phyloP scores from a whole-genome alignment of 257 asterid genomes.

The Primulina eburnea region DNA sequence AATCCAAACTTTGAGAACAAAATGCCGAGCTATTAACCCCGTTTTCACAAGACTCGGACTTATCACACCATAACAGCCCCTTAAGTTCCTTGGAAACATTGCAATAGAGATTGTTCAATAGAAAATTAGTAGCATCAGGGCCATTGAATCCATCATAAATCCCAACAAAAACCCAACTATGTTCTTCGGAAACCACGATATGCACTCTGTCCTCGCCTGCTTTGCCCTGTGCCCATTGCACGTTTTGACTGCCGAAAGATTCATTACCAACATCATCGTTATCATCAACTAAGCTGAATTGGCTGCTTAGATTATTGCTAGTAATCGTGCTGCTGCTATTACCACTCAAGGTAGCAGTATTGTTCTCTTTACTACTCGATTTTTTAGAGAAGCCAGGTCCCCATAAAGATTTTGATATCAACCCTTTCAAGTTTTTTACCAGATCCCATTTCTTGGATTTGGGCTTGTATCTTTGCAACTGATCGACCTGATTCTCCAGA shows the following conservation, averaged over 20 bases:
- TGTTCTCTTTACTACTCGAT: conserved; percentile 27
- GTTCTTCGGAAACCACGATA: background rate
- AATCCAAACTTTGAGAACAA: background rate
- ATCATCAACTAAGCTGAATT: background rate
- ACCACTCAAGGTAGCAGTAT: conserved; percentile 33
- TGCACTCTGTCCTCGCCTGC: background rate
- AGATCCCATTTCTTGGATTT: conserved; percentile 63
- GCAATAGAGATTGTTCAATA: background rate
- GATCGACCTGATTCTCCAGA: conserved; percentile 70
- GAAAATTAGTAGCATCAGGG: background rate
- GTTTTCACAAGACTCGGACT: background rate
- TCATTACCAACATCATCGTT: background rate
- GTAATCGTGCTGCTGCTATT: conserved; percentile 8
- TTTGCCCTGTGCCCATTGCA: background rate
- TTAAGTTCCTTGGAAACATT: background rate
- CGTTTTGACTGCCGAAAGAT: background rate
- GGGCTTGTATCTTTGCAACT: conserved; percentile 68
- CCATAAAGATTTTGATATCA: conserved; percentile 48
- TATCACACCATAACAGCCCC: background rate
- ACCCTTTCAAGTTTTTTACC: conserved; percentile 47
- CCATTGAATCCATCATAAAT: conserved; percentile 3
- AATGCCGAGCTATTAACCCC: background rate
- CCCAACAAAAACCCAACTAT: background rate
- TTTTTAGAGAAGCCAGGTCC: conserved; percentile 44
- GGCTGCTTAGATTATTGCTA: background rate